Conservation (phyloP, 768 basidiomycete genomes). For the Lyophyllum decastes region DNA sequence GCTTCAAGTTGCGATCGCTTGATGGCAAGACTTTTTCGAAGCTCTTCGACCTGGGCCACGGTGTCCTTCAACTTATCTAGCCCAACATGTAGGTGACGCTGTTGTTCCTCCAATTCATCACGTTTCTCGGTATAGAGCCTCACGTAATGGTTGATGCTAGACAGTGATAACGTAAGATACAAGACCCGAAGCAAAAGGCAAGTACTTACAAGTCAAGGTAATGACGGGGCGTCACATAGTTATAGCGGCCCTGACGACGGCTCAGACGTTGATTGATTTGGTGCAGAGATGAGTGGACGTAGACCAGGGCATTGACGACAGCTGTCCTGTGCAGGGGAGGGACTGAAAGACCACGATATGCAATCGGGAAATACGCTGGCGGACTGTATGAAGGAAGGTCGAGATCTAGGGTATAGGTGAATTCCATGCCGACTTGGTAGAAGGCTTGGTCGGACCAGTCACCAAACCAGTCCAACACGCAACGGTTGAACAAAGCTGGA, state of each 20-base stretch:
- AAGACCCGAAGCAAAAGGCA: slow-evolving; percentile 3
- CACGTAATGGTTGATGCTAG: slow-evolving; percentile 96
- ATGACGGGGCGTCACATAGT: slow-evolving; percentile 96
- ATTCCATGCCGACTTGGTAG: slow-evolving; percentile 97
- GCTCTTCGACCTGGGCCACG: slow-evolving; percentile 94
- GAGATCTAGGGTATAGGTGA: slow-evolving; percentile 91
- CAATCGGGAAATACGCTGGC: slow-evolving; percentile 84
- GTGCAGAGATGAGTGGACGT: slow-evolving; percentile 88
- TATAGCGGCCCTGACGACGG: slow-evolving; percentile 92
- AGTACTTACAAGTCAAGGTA: slow-evolving; percentile 94
- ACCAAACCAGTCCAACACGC: slow-evolving; percentile 99
- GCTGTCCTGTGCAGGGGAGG: slow-evolving; percentile 92
- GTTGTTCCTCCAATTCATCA: slow-evolving; percentile 97
- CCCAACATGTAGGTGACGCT: slow-evolving; percentile 96
- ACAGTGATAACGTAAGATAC: slow-evolving; percentile 14
- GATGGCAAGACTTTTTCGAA: slow-evolving; percentile 91
- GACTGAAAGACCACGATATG: slow-evolving; percentile 78
- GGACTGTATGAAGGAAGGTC: slow-evolving; percentile 82
- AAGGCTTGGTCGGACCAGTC: slow-evolving; percentile 99
- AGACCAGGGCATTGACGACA: slow-evolving; percentile 90
- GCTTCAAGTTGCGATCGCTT: slow-evolving; percentile 92
- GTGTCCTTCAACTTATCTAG: slow-evolving; percentile 96
- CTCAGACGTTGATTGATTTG: slow-evolving; percentile 88
- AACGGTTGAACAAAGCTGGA: slow-evolving; percentile 97
- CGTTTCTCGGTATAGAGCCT: slow-evolving; percentile 94